phyloP scores from a whole-genome alignment of 345 rosid species.

The Zanthoxylum bungeanum region DNA sequence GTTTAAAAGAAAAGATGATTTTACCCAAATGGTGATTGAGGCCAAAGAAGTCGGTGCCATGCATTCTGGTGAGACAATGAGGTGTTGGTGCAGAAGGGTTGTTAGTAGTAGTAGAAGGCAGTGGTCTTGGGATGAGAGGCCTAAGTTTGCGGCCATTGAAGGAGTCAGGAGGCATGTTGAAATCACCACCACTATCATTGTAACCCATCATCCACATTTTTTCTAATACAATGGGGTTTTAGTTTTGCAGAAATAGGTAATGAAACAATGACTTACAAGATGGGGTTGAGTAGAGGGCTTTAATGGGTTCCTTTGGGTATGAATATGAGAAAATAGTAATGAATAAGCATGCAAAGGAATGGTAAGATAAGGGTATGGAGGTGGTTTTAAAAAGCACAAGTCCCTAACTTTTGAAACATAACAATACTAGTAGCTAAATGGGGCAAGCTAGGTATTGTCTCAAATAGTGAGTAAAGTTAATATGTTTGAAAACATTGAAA shows the following conservation, averaged over 20 bases:
- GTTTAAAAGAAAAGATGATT: not conserved
- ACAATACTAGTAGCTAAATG: not conserved
- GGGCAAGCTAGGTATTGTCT: too few relatives aligned
- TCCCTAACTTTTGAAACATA: conserved; percentile 14
- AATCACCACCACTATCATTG: conserved; percentile 62
- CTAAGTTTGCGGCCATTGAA: conserved; percentile 66
- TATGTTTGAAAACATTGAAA: too few relatives aligned
- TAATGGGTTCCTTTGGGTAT: conserved; percentile 3
- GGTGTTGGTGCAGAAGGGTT: too few relatives aligned
- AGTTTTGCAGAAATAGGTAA: too few relatives aligned
- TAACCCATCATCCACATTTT: conserved; percentile 96
- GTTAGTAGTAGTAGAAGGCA: conserved; percentile 29
- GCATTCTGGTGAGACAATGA: too few relatives aligned
- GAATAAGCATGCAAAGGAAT: conserved; percentile 11
- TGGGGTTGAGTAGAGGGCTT: conserved; percentile 1
- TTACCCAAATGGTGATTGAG: conserved; percentile 62
- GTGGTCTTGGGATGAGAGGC: conserved; percentile 76
- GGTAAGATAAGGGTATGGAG: conserved; percentile 11
- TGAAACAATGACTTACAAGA: not conserved
- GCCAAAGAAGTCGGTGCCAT: conserved; percentile 44
- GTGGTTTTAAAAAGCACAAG: not conserved
- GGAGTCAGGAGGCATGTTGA: too few relatives aligned
- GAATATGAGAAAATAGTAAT: not conserved
- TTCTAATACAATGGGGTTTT: not conserved
- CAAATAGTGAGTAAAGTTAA: conserved; percentile 2